phyloP scores from a whole-genome alignment of 2,329 filamentous ascomycete species.

The Talaromyces marneffei region DNA sequence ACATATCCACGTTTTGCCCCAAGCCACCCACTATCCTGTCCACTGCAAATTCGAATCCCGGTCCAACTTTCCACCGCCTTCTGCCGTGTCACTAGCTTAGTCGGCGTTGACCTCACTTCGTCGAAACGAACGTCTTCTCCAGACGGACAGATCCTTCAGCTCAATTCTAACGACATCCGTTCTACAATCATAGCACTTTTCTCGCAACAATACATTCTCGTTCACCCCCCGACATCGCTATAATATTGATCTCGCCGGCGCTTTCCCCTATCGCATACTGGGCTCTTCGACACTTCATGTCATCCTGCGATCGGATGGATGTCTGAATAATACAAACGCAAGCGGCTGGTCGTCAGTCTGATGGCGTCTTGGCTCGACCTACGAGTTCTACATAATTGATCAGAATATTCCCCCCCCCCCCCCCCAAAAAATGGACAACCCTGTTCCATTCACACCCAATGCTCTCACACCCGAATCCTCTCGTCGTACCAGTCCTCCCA shows the following conservation, averaged over 20 bases:
- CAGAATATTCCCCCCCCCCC: too few species aligned
- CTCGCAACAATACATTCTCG: neutral
- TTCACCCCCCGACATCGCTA: neutral
- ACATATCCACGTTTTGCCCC: neutral
- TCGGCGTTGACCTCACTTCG: neutral
- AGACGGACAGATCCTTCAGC: neutral
- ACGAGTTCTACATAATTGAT: neutral
- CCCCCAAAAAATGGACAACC: conserved; percentile 10
- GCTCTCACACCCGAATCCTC: neutral
- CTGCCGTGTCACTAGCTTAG: neutral
- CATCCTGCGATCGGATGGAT: neutral
- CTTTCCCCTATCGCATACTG: neutral
- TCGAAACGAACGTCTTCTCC: neutral
- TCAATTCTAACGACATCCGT: neutral
- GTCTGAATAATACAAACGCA: neutral
- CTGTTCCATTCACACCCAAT: conserved; percentile 4
- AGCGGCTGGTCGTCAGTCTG: conserved; percentile 9
- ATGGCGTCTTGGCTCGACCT: conserved; percentile 2
- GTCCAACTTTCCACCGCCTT: conserved; percentile 4
- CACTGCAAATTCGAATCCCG: neutral
- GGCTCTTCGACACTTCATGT: neutral
- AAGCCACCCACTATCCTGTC: neutral
- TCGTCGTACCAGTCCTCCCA: neutral
- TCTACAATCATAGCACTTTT: neutral
- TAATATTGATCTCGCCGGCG: neutral